Percentiles rank a stretch among this genome's conserved stretches.
phyloP scores from a whole-genome alignment of 2,329 filamentous ascomycete species.

The Colletotrichum filicis region DNA sequence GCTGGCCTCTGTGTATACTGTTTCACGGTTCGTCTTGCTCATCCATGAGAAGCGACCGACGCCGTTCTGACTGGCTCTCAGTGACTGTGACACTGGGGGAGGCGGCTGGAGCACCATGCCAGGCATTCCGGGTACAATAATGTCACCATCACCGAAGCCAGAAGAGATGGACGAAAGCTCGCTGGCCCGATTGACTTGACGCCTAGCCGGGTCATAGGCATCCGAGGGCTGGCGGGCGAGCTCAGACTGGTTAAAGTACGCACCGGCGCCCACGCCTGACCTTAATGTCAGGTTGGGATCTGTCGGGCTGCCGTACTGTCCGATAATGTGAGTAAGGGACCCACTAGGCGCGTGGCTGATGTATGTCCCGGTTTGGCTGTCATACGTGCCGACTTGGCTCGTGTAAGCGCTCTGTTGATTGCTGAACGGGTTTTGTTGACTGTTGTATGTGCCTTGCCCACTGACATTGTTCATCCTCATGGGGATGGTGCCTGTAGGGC shows the following conservation, averaged over 20 bases:
- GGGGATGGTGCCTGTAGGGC: constrained; percentile 25
- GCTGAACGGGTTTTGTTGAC: constrained; percentile 12
- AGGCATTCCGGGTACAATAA: constrained; percentile 53
- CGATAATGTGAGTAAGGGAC: constrained; percentile 26
- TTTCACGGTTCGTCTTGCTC: constrained; percentile 55
- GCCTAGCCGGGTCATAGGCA: constrained; percentile 47
- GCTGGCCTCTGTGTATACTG: constrained; percentile 62
- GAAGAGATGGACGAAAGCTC: constrained; percentile 71
- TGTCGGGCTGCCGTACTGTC: constrained; percentile 25
- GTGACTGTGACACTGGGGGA: constrained; percentile 22
- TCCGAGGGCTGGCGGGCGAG: constrained; percentile 49
- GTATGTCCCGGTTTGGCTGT: constrained; percentile 37
- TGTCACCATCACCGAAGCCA: constrained; percentile 72
- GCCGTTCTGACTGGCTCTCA: constrained; percentile 31
- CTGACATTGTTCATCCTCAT: constrained; percentile 21
- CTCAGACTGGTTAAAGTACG: constrained; percentile 53
- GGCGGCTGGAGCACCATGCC: constrained; percentile 29
- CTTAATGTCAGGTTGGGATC: constrained; percentile 44
- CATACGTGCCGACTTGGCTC: constrained; percentile 19
- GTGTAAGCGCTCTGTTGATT: constrained; percentile 1
- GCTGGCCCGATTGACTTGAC: constrained; percentile 55
- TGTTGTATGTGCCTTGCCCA: constrained; percentile 23
- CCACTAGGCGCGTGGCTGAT: constrained; percentile 29
- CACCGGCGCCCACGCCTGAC: constrained; percentile 48
- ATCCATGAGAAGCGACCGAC: constrained; percentile 50